phyloP scores from a whole-genome alignment of 140 eudicot genomes.

The Senecio squalidus region DNA sequence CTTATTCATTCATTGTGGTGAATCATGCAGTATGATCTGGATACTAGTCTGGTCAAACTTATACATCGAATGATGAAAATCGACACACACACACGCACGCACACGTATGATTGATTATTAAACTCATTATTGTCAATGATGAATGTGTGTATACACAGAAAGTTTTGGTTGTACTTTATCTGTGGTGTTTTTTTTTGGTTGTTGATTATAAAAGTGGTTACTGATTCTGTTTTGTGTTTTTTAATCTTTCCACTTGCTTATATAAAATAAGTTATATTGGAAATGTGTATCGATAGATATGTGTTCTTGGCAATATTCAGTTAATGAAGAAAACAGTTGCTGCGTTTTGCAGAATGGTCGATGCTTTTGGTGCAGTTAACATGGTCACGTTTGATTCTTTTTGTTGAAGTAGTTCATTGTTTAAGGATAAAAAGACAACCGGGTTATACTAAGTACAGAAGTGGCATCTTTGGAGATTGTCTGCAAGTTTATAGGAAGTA shows the following conservation, averaged over 20 bases:
- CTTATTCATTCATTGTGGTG: no score
- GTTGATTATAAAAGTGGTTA: conserved; percentile 9
- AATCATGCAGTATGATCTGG: conserved; percentile 30
- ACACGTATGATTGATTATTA: background rate
- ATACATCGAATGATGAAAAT: conserved; percentile 14
- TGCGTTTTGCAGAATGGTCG: background rate
- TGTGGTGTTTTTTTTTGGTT: conserved; percentile 33
- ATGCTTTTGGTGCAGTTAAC: background rate
- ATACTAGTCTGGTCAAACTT: conserved; percentile 25
- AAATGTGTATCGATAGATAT: background rate
- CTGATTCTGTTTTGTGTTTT: background rate
- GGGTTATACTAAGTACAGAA: no score
- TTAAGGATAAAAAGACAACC: no score
- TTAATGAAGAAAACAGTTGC: conserved; percentile 6
- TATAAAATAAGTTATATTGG: conserved; percentile 3
- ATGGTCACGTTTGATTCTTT: no score
- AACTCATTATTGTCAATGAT: conserved; percentile 27
- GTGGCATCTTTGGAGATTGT: background rate
- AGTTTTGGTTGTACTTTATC: conserved; percentile 28
- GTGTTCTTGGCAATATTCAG: background rate
- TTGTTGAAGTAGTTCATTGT: no score
- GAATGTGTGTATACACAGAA: conserved; percentile 27
- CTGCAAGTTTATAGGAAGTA: background rate
- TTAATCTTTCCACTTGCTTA: conserved; percentile 19
- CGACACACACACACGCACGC: conserved; percentile 18